Conservation (phyloP, 75 land plant genomes). For the Picea glauca region DNA sequence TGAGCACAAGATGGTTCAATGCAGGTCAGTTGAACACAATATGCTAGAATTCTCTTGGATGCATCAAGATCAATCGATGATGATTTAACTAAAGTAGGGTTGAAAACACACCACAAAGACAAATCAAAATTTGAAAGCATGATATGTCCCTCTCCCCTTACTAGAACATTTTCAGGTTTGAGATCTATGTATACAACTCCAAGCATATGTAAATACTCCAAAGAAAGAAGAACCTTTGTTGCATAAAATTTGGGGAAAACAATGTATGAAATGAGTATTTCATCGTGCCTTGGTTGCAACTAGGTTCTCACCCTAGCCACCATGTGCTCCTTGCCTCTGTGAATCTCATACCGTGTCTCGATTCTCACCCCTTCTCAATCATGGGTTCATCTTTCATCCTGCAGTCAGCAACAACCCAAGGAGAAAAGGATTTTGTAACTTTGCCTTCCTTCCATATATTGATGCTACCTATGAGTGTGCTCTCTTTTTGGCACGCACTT, state of each 20-base stretch:
- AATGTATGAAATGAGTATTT: too few relatives aligned
- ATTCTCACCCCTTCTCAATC: too few relatives aligned
- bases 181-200: constrained; percentile 82
- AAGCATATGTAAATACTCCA: constrained; percentile 79
- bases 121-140: constrained; percentile 90
- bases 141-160: constrained; percentile 89
- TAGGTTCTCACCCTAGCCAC: too few relatives aligned
- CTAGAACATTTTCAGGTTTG: constrained; percentile 85
- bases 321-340: too few relatives aligned
- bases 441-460: too few relatives aligned
- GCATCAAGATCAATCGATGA: constrained; percentile 52
- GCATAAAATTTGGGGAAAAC: constrained; percentile 15
- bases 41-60: constrained; percentile 34
- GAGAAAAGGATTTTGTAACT: too few relatives aligned
- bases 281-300: too few relatives aligned
- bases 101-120: constrained; percentile 66
- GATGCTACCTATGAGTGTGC: too few relatives aligned
- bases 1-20: constrained; percentile 63
- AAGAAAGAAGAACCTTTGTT: constrained; percentile 30
- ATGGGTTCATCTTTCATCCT: too few relatives aligned
- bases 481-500: too few relatives aligned
- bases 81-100: constrained; percentile 69
- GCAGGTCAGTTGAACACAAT: constrained; percentile 83
- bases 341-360: too few relatives aligned
- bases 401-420: too few relatives aligned